Evolutionary conservation across 202 grass and related monocot species (phyloP), one percentile per base, ranked within the genome.

Genomic region (Carex arenaria): DNA sequence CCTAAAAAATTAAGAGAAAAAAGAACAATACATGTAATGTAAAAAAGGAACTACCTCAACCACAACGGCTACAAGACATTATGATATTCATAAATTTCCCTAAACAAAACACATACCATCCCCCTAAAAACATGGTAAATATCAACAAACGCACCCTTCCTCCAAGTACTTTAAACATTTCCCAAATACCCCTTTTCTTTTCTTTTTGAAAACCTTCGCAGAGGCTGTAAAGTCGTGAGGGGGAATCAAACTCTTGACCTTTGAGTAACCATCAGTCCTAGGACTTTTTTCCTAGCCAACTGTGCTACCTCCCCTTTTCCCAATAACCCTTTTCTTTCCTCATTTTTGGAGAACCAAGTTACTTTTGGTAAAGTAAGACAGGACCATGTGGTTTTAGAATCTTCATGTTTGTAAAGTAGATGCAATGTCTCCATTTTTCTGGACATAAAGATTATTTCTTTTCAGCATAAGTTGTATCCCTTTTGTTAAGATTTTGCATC

Each of bases 1-100:
- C 96, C 96, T 99, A 79, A 38, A 82, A 90, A 10, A 87, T 84
- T 86, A 68, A 95, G 45, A 51, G 12, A 28, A 63, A 77, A 55
- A 81, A 63, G 49, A 20, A 70, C 45, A 17, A 47, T 30, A 49
- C 3, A 63, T 8, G 26, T 34, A 28, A 60, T 31, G 40, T 1
- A 17, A 60, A 60, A 51, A 90, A 85, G 78, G 18, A 22, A 81
- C 57, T 65, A 40, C 62, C 45, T 40, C 12, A 53, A 74, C 64
- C 22, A 71, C 28, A 75, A 66, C 32, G 23, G 61, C 52, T 69
- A 23, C 61, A 36, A 59, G 34, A 57, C 15, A 77, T 57, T 17
- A 77, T n/a, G 7, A 56, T 76, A 32, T 59, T 26, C 14, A 40
- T 68, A 42, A 36, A 12, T 38, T 10, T 70, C 38, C 31, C 3